Percentiles rank a stretch among this genome's conserved stretches.
Conservation (phyloP, 2,329 filamentous ascomycete species). For the Colletotrichum tropicicola region DNA sequence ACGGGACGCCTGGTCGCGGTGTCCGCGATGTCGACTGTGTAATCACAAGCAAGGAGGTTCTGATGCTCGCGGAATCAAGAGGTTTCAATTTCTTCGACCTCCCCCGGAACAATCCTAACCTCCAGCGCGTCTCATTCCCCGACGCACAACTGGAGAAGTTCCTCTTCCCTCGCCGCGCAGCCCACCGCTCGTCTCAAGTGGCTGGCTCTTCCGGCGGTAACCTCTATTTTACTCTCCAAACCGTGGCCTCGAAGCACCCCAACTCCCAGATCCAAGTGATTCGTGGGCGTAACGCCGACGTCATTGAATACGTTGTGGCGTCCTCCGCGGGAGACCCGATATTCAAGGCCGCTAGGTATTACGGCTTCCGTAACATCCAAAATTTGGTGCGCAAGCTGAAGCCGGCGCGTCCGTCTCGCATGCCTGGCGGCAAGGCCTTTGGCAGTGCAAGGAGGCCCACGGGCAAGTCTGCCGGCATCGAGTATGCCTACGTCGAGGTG, state of each 20-base stretch:
- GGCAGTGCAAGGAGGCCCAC: constrained; percentile 62
- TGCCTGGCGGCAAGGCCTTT: constrained; percentile 77
- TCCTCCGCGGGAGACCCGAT: constrained; percentile 65
- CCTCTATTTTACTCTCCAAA: constrained; percentile 83
- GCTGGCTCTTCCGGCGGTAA: constrained; percentile 90
- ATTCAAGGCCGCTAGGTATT: constrained; percentile 88
- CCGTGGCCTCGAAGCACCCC: constrained; percentile 74
- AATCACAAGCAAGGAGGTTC: constrained; percentile 93
- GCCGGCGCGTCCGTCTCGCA: constrained; percentile 78
- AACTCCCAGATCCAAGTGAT: constrained; percentile 76
- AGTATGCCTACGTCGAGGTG: constrained; percentile 95
- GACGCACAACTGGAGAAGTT: constrained; percentile 76
- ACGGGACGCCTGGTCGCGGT: constrained; percentile 57
- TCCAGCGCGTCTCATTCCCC: constrained; percentile 69
- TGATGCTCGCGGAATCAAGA: constrained; percentile 87
- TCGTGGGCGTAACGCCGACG: constrained; percentile 88
- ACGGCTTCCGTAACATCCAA: constrained; percentile 98
- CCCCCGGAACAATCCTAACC: constrained; percentile 63
- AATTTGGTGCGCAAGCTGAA: constrained; percentile 94
- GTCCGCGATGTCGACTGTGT: constrained; percentile 96
- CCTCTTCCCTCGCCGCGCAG: constrained; percentile 69
- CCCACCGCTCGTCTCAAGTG: constrained; percentile 55
- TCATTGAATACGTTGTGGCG: constrained; percentile 82
- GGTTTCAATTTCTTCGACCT: constrained; percentile 79
- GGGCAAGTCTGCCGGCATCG: constrained; percentile 60